Percentiles rank a stretch among this genome's conserved stretches.
Conservation (phyloP, 768 basidiomycete species). For the Boletus eberwhitei region DNA sequence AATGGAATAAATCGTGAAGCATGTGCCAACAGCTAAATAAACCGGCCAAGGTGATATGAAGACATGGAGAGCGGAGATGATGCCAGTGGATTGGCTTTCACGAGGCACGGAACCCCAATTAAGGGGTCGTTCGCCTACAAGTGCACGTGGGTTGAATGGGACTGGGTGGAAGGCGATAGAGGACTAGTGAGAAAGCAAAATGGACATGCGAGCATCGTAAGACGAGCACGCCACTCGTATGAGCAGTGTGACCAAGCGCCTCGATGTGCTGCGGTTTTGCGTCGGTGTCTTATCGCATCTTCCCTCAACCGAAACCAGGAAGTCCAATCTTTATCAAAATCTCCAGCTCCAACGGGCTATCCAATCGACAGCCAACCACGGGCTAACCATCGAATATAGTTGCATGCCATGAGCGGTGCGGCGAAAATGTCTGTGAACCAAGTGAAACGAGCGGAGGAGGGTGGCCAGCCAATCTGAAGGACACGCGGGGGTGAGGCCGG, state of each 20-base stretch:
- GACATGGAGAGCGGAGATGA: conserved; percentile 34
- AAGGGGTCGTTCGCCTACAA: conserved; percentile 80
- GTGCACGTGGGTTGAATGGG: conserved; percentile 51
- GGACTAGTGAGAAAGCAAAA: conserved; percentile 41
- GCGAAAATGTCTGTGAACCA: conserved; percentile 42
- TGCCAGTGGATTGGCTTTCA: conserved; percentile 29
- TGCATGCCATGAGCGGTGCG: conserved; percentile 41
- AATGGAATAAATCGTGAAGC: conserved; percentile 39
- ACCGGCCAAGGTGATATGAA: conserved; percentile 23
- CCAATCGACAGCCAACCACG: conserved; percentile 35
- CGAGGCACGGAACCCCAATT: conserved; percentile 76
- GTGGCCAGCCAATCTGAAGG: neutral
- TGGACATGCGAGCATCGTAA: no score
- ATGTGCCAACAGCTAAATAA: conserved; percentile 24
- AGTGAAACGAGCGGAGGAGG: conserved; percentile 16
- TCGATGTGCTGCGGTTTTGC: conserved; percentile 63
- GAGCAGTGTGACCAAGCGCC: conserved; percentile 49
- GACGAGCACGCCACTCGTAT: conserved; percentile 48
- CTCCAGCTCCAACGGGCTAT: conserved; percentile 27
- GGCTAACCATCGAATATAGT: conserved; percentile 35
- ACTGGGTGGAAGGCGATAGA: conserved; percentile 42
- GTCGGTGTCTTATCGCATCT: conserved; percentile 57
- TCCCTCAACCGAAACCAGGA: conserved; percentile 50
- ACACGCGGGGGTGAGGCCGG: conserved; percentile 12
- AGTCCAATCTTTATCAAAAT: conserved; percentile 49